These are phyloP conservation scores for Hibiscus syriacus DNA, from an alignment of 345 rosid species.

Conservation along the genomic window DNA sequence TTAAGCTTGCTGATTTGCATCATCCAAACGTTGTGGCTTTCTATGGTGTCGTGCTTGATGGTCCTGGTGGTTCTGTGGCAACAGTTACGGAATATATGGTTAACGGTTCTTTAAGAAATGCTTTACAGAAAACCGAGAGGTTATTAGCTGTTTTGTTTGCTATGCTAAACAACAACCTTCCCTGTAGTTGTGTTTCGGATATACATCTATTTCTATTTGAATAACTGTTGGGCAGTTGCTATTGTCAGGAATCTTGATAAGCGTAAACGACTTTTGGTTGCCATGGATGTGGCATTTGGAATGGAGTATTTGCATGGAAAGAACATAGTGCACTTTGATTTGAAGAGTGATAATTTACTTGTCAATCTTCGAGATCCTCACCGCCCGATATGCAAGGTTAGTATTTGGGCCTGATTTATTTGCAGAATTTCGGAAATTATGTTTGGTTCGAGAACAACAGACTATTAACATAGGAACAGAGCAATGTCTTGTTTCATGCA, in stretches of 20 bases:
- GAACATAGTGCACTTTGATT: slow-evolving; percentile 68
- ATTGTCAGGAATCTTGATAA: slow-evolving; percentile 28
- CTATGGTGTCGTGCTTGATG: slow-evolving; percentile 67
- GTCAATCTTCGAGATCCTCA: slow-evolving; percentile 63
- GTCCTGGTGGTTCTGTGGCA: slow-evolving; percentile 66
- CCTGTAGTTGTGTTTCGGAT: not conserved
- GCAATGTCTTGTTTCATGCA: not conserved
- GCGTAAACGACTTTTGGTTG: slow-evolving; percentile 46
- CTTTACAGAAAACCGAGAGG: slow-evolving; percentile 51
- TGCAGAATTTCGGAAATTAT: not conserved
- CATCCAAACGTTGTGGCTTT: slow-evolving; percentile 77
- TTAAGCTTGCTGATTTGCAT: slow-evolving; percentile 71
- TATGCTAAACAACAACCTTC: not conserved
- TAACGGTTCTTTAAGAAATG: slow-evolving; percentile 67
- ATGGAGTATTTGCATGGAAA: slow-evolving; percentile 72
- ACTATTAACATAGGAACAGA: not conserved
- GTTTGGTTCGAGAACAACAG: not conserved
- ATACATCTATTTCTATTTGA: not conserved
- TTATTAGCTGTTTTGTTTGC: slow-evolving; percentile 9
- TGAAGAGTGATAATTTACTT: slow-evolving; percentile 61
- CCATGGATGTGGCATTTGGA: slow-evolving; percentile 77
- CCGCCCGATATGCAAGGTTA: slow-evolving; percentile 73
- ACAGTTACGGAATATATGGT: slow-evolving; percentile 75
- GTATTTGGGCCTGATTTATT: not conserved
- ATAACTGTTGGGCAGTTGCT: not conserved